Conservation (phyloP, 768 basidiomycete genomes). For the Mycena rosella region DNA sequence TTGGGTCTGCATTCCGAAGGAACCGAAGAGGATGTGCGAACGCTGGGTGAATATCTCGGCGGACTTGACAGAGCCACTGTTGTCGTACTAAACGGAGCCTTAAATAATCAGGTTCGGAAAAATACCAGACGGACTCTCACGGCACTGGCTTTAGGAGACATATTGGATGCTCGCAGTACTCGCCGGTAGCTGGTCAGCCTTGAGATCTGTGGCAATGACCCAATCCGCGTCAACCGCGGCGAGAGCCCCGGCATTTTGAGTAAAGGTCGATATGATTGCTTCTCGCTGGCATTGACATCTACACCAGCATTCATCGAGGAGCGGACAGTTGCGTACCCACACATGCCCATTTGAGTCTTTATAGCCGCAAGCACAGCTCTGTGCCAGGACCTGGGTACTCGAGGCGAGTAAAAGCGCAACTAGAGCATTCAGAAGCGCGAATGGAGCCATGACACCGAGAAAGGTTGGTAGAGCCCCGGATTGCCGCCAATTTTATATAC, state of each 20-base stretch:
- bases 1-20: slow-evolving; percentile 36
- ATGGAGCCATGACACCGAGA: slow-evolving; percentile 10
- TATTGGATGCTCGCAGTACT: slow-evolving; percentile 33
- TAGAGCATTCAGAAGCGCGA: slow-evolving; percentile 3
- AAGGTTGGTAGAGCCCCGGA: no score
- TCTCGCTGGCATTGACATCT: slow-evolving; percentile 27
- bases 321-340: slow-evolving; percentile 21
- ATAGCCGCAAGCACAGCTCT: slow-evolving; percentile 35
- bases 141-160: slow-evolving; percentile 25
- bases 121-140: slow-evolving; percentile 19
- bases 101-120: no score
- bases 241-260: slow-evolving; percentile 30
- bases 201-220: slow-evolving; percentile 28
- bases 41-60: slow-evolving; percentile 36
- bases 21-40: slow-evolving; percentile 28
- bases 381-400: slow-evolving; percentile 12
- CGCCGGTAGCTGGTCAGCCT: slow-evolving; percentile 25
- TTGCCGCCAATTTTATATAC: no score
- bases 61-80: slow-evolving; percentile 23
- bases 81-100: no score
- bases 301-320: background rate
- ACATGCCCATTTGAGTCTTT: slow-evolving; percentile 32
- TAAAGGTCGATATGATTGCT: slow-evolving; percentile 30
- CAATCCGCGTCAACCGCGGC: slow-evolving; percentile 32
- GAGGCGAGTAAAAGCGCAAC: background rate